These are phyloP conservation scores for Pythium periplocum DNA, from an alignment of 352 stramenopile species.

Conservation along the genomic window DNA sequence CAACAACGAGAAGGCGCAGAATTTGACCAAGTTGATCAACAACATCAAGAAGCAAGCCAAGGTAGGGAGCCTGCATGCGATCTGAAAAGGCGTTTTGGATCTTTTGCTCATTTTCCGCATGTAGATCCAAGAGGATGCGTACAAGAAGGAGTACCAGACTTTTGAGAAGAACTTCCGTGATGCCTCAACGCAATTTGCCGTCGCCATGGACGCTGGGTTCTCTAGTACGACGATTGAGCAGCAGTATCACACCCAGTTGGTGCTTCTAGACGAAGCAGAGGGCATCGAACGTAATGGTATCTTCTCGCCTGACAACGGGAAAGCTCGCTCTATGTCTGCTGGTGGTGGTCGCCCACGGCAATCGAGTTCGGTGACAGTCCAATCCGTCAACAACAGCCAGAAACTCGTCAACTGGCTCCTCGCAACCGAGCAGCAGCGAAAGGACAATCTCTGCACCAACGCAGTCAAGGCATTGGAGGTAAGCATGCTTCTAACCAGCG, in stretches of 20 bases:
- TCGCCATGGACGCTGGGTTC: constrained; percentile 69
- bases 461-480: constrained; percentile 62
- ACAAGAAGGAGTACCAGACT: constrained; percentile 57
- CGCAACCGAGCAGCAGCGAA: constrained; percentile 58
- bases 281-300: constrained; percentile 9
- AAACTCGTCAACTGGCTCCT: constrained; percentile 81
- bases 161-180: constrained; percentile 79
- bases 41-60: constrained; percentile 79
- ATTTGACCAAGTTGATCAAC: constrained; percentile 44
- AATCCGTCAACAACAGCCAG: constrained; percentile 50
- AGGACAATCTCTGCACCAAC: constrained; percentile 55
- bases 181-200: constrained; percentile 47
- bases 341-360: background rate
- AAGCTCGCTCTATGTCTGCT: background rate
- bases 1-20: constrained; percentile 52
- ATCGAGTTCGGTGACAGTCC: constrained; percentile 19
- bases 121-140: constrained; percentile 55
- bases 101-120: background rate
- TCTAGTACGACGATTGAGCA: constrained; percentile 65
- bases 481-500: background rate
- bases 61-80: constrained; percentile 11
- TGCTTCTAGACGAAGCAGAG: constrained; percentile 30
- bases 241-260: constrained; percentile 52
- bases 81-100: background rate
- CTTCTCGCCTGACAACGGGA: background rate